Evolutionary conservation across 177 flowering plant genomes (phyloP).

Genomic region (Vitis hybrid): DNA sequence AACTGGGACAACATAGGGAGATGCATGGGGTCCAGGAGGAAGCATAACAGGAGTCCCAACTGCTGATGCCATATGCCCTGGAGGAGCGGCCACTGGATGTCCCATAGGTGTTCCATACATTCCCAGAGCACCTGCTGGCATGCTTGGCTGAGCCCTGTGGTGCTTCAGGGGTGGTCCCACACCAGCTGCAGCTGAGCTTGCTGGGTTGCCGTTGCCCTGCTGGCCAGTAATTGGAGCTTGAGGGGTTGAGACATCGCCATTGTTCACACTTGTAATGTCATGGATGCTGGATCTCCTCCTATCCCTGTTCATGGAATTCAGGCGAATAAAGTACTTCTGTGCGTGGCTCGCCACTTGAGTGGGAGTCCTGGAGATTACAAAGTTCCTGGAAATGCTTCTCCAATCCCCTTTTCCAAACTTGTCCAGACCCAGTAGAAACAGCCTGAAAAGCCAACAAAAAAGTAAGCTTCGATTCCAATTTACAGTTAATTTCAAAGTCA

Average conservation of each 20-base stretch:
- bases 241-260: conserved; percentile 40
- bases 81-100: conserved; percentile 53
- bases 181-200: conserved; percentile 17
- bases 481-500: too few species aligned
- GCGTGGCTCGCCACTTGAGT: conserved; percentile 93
- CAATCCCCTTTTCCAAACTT: conserved; percentile 90
- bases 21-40: conserved; percentile 50
- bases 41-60: conserved; percentile 91
- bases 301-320: conserved; percentile 80
- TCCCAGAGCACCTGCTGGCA: conserved; percentile 37
- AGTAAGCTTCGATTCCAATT: not conserved
- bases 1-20: conserved; percentile 63
- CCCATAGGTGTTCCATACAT: conserved; percentile 77
- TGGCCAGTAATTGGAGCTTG: conserved; percentile 71
- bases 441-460: conserved; percentile 30
- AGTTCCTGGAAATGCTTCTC: conserved; percentile 87
- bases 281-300: conserved; percentile 85
- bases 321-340: conserved; percentile 77
- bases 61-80: conserved; percentile 63
- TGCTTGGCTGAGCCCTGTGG: conserved; percentile 32
- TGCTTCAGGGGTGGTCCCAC: conserved; percentile 35
- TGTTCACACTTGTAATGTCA: conserved; percentile 73
- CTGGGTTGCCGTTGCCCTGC: conserved; percentile 24
- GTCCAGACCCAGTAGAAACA: conserved; percentile 75
- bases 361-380: conserved; percentile 75